phyloP scores from a whole-genome alignment of 176 grass and related monocot species.

The Aegilops speltoides region DNA sequence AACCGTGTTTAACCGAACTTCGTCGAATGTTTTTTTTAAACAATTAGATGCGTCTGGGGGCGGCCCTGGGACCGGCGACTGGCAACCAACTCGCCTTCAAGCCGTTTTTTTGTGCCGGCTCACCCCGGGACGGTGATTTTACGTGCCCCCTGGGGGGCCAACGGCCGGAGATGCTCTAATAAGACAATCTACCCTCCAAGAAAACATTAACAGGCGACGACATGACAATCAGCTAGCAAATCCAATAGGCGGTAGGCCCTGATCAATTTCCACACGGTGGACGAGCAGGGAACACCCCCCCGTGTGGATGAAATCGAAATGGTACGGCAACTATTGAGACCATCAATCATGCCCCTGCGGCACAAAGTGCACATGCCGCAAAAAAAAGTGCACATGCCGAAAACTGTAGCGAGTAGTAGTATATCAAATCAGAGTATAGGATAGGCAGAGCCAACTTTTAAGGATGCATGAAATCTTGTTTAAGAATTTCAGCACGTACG shows the following conservation, averaged over 20 bases:
- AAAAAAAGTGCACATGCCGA: not conserved
- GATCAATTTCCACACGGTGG: not conserved
- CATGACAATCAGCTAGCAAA: not conserved
- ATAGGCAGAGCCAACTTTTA: not conserved
- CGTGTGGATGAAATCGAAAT: not conserved
- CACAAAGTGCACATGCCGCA: not conserved
- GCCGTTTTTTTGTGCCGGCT: no score
- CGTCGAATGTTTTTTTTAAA: no score
- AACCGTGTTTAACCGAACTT: no score
- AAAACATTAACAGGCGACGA: no score
- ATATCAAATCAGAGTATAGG: conserved; percentile 11
- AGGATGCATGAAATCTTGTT: not conserved
- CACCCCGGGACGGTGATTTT: no score
- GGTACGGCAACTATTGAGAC: not conserved
- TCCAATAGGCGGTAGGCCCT: not conserved
- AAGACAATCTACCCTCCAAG: no score
- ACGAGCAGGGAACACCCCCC: not conserved
- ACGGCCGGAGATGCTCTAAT: no score
- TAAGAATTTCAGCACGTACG: not conserved
- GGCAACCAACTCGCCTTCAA: no score
- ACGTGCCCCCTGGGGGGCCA: no score
- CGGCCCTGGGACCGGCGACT: no score
- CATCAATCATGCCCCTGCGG: not conserved
- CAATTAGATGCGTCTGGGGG: no score
- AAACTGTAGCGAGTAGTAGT: not conserved